phyloP scores from a whole-genome alignment of 2,329 filamentous ascomycete species.

The Podosphaera aphanis region DNA sequence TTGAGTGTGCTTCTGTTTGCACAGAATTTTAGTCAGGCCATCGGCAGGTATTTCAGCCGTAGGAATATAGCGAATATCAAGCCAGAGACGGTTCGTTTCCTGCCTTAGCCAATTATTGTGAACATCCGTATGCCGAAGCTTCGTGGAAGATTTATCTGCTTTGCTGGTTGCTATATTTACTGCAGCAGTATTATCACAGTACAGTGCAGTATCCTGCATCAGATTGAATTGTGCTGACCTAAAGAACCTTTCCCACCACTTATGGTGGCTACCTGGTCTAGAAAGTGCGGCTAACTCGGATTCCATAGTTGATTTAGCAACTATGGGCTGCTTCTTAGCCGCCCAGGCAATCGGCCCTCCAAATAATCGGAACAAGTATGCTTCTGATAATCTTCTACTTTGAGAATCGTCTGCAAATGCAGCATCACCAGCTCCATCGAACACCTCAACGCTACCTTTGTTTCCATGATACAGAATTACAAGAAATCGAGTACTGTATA shows the following conservation, averaged over 20 bases:
- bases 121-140: background rate
- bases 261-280: background rate
- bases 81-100: background rate
- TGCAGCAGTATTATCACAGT: background rate
- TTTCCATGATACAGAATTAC: background rate
- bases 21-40: background rate
- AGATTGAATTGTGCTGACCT: background rate
- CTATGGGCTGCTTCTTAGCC: background rate
- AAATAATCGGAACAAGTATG: background rate
- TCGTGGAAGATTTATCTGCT: background rate
- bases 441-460: background rate
- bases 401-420: background rate
- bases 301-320: background rate
- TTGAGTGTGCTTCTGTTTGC: background rate
- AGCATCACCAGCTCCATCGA: background rate
- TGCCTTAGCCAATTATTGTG: background rate
- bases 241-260: background rate
- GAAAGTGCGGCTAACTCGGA: background rate
- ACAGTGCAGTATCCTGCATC: background rate
- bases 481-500: background rate
- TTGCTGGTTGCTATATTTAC: background rate
- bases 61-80: background rate
- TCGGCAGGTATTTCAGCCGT: background rate
- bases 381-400: background rate
- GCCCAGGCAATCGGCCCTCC: background rate